Evolutionary conservation across 495 filamentous ascomycete genomes (phyloP).

Genomic region (Stereocaulon alpinum): DNA sequence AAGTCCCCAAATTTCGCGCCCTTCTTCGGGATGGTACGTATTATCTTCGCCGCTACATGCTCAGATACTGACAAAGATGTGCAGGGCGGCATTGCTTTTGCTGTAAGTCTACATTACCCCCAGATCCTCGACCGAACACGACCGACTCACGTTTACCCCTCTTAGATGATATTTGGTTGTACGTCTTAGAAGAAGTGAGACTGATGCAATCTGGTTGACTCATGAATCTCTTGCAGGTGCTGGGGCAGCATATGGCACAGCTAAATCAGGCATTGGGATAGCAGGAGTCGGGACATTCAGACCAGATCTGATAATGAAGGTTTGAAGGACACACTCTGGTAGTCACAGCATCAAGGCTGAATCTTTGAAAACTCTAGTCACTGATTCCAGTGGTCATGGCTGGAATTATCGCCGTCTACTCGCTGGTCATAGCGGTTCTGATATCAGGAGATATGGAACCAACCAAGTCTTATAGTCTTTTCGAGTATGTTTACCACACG

Average conservation of each 20-base stretch:
- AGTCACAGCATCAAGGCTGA: background rate
- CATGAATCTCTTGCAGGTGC: constrained; percentile 47
- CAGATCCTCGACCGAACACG: constrained; percentile 20
- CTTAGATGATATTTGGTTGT: constrained; percentile 83
- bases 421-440: constrained; percentile 89
- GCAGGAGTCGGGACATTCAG: constrained; percentile 87
- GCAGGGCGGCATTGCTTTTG: constrained; percentile 78
- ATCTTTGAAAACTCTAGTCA: constrained; percentile 44
- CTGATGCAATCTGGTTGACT: background rate
- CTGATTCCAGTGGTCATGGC: constrained; percentile 98
- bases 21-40: constrained; percentile 91
- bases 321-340: constrained; percentile 24
- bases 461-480: constrained; percentile 60
- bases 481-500: constrained; percentile 48
- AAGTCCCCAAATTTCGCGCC: constrained; percentile 83
- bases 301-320: constrained; percentile 98
- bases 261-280: constrained; percentile 95
- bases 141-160: background rate
- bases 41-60: constrained; percentile 6
- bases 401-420: constrained; percentile 97
- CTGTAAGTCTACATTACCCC: constrained; percentile 52
- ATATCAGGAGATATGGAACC: constrained; percentile 77
- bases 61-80: constrained; percentile 19
- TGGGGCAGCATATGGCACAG: constrained; percentile 94
- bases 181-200: constrained; percentile 30